A percentile compares a stretch with the other conserved stretches of the same genome.
Conservation (phyloP, 768 basidiomycete species). For the Macrolepiota fuliginosa region DNA sequence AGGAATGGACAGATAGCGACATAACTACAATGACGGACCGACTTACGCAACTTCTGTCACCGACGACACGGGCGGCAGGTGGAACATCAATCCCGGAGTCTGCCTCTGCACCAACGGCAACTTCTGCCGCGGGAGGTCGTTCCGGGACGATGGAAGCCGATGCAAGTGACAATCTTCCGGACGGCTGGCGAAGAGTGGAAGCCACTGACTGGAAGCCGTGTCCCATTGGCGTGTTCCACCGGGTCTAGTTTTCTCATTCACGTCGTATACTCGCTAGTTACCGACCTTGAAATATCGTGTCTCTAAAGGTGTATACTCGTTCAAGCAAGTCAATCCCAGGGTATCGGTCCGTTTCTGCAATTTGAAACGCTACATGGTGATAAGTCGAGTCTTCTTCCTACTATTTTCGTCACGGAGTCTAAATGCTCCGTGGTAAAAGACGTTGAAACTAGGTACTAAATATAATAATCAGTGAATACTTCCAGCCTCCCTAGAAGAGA, state of each 20-base stretch:
- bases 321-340: no score
- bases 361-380: no score
- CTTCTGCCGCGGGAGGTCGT: background rate
- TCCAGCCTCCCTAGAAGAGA: background rate
- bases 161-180: background rate
- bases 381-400: no score
- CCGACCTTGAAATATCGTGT: background rate
- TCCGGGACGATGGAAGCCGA: background rate
- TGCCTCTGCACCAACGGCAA: background rate
- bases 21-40: slow-evolving; percentile 57
- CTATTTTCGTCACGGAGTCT: no score
- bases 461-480: background rate
- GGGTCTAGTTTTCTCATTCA: background rate
- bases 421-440: no score
- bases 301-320: no score
- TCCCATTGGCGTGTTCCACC: slow-evolving; percentile 58
- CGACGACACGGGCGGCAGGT: background rate
- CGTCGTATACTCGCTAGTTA: slow-evolving; percentile 2
- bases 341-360: no score
- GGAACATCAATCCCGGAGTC: background rate
- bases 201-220: slow-evolving; percentile 55
- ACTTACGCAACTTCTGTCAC: slow-evolving; percentile 33
- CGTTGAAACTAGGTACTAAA: no score
- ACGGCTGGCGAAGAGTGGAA: slow-evolving; percentile 57
- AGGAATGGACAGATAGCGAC: slow-evolving; percentile 47